Base-by-base conservation (phyloP, 208 protist genomes). In the Crithidia fasciculata region DNA sequence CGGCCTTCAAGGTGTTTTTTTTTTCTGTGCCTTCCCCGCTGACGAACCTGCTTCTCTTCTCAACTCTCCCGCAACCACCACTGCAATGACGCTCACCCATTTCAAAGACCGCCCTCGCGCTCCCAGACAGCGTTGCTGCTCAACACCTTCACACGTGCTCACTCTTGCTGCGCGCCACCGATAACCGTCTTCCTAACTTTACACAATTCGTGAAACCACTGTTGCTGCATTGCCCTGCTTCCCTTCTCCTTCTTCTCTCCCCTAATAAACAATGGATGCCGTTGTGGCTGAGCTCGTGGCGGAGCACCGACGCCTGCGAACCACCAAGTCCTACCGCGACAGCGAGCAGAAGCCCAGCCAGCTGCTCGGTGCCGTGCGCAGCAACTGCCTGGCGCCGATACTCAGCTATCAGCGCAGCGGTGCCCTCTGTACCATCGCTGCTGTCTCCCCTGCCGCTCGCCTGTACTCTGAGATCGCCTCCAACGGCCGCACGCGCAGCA, bases 401-500 rank as follows among this genome's bases (percentile, higher is more conserved):
- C 44, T 68, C 49, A 68, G 62, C 16, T 68, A 43, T 37, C 15
- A 57, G 13, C 49, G 62, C 50, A 43, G 37, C 1, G 62, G 39
- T 2, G 50, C 62, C 6, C 49, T 68, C 2, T 43, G 49, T 5
- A 57, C 50, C 13, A 36, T 55, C 9, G 50, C 62, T 16, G 62
- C 58, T n/a, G 58, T 50, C 6, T 63, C 58, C 3, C 58, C 58
- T 13, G 5, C 8, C n/a, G 58, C 58, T 0, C 58, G 58, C 3
- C 41, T 63, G 5, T 63, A 36, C 58, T 63, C 58, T 10, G 58
- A 63, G 41, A 63, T 63, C 41, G 41, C 58, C 5, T 50, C 41
- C 41, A 63, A 63, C 41, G 58, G 58, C 41, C 41, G 58, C 16
- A 63, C 40, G 4, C 37, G 37, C 58, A 37, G 40, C 12, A 63